Base-by-base conservation (phyloP, 2,329 filamentous ascomycete genomes). In the Dichotomopilus funicola region DNA sequence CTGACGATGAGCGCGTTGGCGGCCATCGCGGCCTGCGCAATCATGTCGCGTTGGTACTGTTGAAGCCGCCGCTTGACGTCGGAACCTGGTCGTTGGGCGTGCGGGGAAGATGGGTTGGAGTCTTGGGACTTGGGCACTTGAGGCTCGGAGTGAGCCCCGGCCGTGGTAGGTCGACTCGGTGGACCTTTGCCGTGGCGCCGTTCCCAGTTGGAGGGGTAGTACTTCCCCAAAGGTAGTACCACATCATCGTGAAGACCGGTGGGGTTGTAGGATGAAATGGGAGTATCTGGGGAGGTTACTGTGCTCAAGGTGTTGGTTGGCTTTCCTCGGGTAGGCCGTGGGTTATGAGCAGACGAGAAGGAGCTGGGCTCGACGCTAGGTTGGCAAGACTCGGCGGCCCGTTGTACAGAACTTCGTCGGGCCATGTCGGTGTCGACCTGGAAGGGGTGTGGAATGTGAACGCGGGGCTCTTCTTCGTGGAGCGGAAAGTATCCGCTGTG, bases 141-240 rank as follows among this genome's bases (percentile, higher is more conserved):
- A 5, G 68, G 60, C 49, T 74, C 71, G 8, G 72, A 72, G 45
- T 68, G 71, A 8, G 66, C 63, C 51, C 11, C 50, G 1, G 51
- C 10, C 5, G 57, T 37, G 5, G 38, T 45, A 55, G 63, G 51
- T 65, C 68, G 56, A 19, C 45, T n/a, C 43, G 65, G 49, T 6
- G 41, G 33, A 2, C 41, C 10, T 19, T 56, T 43, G 1, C 52
- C 54, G 10, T 61, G 70, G 49, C 72, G 66, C 34, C 70, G 72
- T 61, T 82, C 78, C 62, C 82, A 85, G 67, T 84, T 84, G 33
- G 79, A 77, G 0, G 82, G 82, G 56, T 85, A 83, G 62, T 85
- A 85, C 68, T 84, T 85, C 31, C 82, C 82, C 68, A 82, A 72
- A 0, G 81, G 78, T 36, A 82, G 68, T 4, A 73, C 68, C 38